Evolutionary conservation across 2,329 filamentous ascomycete genomes (phyloP), one percentile per base, ranked within the genome.

Genomic region (Plenodomus lindquistii): DNA sequence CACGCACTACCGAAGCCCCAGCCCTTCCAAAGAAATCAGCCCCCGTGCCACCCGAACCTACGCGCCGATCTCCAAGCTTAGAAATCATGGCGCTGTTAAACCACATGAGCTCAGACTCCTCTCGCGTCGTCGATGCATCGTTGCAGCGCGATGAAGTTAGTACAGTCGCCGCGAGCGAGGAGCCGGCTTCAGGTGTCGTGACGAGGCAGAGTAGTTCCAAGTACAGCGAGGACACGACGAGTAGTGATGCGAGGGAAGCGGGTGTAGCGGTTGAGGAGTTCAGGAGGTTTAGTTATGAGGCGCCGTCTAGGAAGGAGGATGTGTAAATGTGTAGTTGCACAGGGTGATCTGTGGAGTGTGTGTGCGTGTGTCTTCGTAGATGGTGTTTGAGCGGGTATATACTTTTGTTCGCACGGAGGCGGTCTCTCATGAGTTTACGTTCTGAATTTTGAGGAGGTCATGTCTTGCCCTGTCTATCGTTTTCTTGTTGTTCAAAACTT

Each of bases 21-120:
- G 40, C 48, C 2, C 35, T 46, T 8, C 41, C 51, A 5, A 39
- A 24, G 4, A 42, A 19, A 9, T 35, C 22, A 29, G 16, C 21
- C 1, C 37, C 49, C 9, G 21, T 48, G 2, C n/a, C 43, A 2
- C 43, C 40, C 6, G 29, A 42, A 17, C 38, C 50, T 2, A 22
- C 40, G 15, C 44, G 38, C 1, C 54, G 50, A 11, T 31, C 44
- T 7, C 52, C 57, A 13, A 61, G 56, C 37, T 44, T 60, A 2
- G 60, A 63, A 46, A 49, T 63, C 42, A 61, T 63, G 22, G 48
- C 50, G 2, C 46, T 60, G 2, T 27, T 54, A 17, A 52, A 52
- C 42, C 42, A 38, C 40, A 52, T 50, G 42, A 50, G 45, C 16
- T 40, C 18, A 16, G 42, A 47, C 16, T 49, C 38, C 35, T 46